Percentiles rank a stretch among this genome's conserved stretches.
Evolutionary conservation across 257 asterid genomes (phyloP).

Genomic region (Marsdenia floribunda): DNA sequence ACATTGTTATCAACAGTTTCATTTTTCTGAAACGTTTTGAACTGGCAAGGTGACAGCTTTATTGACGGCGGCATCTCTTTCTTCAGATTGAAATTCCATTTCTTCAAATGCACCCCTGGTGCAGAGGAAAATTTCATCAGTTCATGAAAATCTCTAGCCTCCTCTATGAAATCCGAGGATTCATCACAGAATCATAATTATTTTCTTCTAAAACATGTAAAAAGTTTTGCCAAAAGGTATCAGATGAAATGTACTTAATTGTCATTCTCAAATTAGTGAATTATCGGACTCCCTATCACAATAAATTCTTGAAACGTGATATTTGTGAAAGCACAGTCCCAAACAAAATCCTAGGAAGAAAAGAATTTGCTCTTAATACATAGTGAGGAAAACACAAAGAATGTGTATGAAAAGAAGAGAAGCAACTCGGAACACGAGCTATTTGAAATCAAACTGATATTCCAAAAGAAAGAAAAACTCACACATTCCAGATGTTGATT

Average conservation of each 20-base stretch:
- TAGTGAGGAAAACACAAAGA: background rate
- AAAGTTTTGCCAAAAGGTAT: background rate
- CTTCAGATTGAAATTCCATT: slow-evolving; percentile 32
- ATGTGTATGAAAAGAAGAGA: background rate
- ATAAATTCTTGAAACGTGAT: too few relatives aligned
- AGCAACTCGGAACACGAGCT: background rate
- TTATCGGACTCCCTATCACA: background rate
- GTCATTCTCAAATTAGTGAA: background rate
- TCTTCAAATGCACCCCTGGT: slow-evolving; percentile 76
- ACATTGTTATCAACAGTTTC: slow-evolving; percentile 37
- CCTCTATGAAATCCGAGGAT: background rate
- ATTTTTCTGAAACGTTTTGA: slow-evolving; percentile 43
- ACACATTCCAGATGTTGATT: background rate
- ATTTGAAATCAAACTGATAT: background rate
- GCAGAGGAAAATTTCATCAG: slow-evolving; percentile 13
- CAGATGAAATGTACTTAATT: background rate
- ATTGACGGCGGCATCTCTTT: slow-evolving; percentile 55
- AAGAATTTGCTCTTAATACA: background rate
- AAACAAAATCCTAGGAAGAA: background rate
- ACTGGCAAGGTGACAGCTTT: slow-evolving; percentile 72
- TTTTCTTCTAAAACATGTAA: background rate
- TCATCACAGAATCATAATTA: background rate
- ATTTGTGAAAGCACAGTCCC: background rate
- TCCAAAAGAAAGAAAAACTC: background rate
- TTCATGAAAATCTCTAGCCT: background rate